Evolutionary conservation across 2,329 filamentous ascomycete genomes (phyloP), one percentile per base, ranked within the genome.

Genomic region (Trichoderma semiorbis): DNA sequence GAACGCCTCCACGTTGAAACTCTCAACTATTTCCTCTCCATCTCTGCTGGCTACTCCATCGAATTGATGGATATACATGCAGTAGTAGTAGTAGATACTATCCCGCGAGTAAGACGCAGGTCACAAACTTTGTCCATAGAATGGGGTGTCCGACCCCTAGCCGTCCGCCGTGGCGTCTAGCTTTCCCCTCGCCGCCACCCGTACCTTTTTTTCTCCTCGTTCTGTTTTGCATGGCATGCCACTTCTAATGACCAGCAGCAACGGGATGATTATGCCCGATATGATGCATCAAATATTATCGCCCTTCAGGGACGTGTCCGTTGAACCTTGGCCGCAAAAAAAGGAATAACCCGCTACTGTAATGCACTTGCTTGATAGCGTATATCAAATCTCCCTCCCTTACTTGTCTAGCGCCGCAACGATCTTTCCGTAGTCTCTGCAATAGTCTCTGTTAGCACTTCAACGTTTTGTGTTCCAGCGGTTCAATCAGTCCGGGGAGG

Each of bases 201-300:
- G 66, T 69, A 69, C 66, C 66, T 62, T 62, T 62, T 50, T 69
- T n/a, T 18, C 18, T n/a, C 57, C 28, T 53, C 26, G 10, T 53
- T 30, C 43, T 50, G 14, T 47, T 30, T 24, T 47, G 16, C 28
- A 53, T 53, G n/a, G 11, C n/a, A 53, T 34, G 21, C 28, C 24
- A 3, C 6, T 68, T 43, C 16, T 26, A 28, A 50, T 43, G 50
- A 21, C 34, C 30, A n/a, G 18, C 28, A 30, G 43, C 36, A 57
- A 24, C 50, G 50, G 12, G 39, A 43, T 39, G 36, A 55, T 57
- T n/a, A 28, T n/a, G 53, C 18, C 53, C 53, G 57, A 60, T 60
- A 11, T 34, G 57, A 60, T 60, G 28, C 57, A 34, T 34, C 28
- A 24, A 24, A 53, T 53, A 53, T 24, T 24, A 36, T 36, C 24